These are phyloP conservation scores for Yamadazyma laniorum DNA, from an alignment of 805 yeast species.

Conservation along the genomic window DNA sequence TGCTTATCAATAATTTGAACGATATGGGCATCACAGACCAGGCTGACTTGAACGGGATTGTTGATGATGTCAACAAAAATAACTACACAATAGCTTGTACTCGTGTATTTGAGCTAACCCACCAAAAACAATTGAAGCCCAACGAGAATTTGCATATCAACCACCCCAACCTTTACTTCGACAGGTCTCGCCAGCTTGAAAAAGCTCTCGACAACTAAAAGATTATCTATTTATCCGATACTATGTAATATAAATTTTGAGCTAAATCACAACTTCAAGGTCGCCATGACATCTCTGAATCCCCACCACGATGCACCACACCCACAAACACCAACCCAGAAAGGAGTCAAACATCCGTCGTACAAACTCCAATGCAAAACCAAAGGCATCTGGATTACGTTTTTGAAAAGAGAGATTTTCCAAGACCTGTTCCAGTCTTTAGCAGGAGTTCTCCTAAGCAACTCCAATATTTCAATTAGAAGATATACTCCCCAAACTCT, in stretches of 20 bases:
- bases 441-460: conserved; percentile 39
- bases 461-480: conserved; percentile 38
- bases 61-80: conserved; percentile 64
- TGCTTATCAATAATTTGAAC: conserved; percentile 52
- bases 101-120: conserved; percentile 76
- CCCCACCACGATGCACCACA: conserved; percentile 45
- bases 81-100: conserved; percentile 88
- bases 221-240: not conserved
- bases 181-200: conserved; percentile 63
- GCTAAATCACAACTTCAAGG: conserved; percentile 23
- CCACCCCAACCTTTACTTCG: conserved; percentile 89
- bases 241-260: not conserved
- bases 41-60: conserved; percentile 53
- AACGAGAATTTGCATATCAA: conserved; percentile 61
- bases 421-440: conserved; percentile 35
- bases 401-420: conserved; percentile 36
- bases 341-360: conserved; percentile 44
- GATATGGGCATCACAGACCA: conserved; percentile 66
- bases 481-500: conserved; percentile 45
- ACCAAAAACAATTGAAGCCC: conserved; percentile 40
- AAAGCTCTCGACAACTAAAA: not conserved
- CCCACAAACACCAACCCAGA: conserved; percentile 49
- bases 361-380: conserved; percentile 45
- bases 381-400: conserved; percentile 40
- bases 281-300: conserved; percentile 34